These are phyloP conservation scores for Colletotrichum sp. DNA, from an alignment of 2,329 filamentous ascomycete species.

Conservation along the genomic window DNA sequence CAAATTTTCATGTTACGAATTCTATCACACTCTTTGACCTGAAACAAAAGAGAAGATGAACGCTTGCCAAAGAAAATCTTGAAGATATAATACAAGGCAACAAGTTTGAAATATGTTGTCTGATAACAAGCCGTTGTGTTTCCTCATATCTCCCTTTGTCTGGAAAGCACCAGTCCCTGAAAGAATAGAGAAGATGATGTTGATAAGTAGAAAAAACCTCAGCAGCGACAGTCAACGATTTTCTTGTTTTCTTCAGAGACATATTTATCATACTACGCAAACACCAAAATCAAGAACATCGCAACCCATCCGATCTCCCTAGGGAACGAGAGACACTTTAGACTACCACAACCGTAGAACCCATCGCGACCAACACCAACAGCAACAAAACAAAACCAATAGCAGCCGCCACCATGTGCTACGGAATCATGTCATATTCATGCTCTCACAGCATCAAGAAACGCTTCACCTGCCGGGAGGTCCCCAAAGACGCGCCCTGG, in stretches of 20 bases:
- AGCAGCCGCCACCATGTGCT: constrained; percentile 13
- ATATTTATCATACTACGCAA: neutral
- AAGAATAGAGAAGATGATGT: neutral
- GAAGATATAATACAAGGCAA: neutral
- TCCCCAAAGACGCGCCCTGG: neutral
- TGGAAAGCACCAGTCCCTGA: neutral
- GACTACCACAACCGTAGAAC: neutral
- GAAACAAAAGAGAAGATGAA: neutral
- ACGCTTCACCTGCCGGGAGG: constrained; percentile 1
- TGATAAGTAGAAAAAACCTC: neutral
- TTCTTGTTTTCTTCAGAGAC: neutral
- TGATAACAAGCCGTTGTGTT: neutral
- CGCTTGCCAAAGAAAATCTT: neutral
- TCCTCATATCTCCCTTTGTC: neutral
- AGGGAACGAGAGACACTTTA: neutral
- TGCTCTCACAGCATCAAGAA: neutral
- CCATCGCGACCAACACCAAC: neutral
- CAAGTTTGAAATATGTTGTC: neutral
- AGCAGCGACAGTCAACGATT: neutral
- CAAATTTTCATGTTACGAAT: neutral
- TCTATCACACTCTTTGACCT: neutral
- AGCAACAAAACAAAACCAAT: neutral
- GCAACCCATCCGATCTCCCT: no score
- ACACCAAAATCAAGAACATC: neutral
- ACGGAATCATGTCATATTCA: neutral